phyloP scores from a whole-genome alignment of 352 stramenopile species.

The Globisporangium spiculum region DNA sequence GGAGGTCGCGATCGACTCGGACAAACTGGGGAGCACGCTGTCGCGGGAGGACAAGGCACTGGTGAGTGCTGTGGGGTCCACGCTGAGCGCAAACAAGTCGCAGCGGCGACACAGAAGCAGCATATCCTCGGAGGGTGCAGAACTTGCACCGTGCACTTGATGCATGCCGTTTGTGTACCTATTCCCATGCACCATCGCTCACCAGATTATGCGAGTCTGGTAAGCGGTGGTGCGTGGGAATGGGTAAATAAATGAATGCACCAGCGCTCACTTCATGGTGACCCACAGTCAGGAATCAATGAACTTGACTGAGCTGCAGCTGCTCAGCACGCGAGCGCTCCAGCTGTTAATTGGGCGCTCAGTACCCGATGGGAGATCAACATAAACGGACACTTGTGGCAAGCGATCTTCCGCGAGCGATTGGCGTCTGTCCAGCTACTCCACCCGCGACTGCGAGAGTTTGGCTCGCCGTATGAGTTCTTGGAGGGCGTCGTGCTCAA shows the following conservation, averaged over 20 bases:
- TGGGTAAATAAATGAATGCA: too few relatives aligned
- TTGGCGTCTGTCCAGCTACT: background rate
- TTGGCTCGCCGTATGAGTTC: background rate
- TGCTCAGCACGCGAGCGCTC: background rate
- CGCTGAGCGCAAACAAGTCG: background rate
- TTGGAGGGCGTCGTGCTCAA: background rate
- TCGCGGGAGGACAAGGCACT: slow-evolving; percentile 3
- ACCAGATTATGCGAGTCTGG: background rate
- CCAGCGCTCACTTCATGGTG: background rate
- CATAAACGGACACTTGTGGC: background rate
- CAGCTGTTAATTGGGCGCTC: background rate
- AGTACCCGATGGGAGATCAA: background rate
- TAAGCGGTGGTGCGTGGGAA: too few relatives aligned
- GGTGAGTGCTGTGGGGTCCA: slow-evolving; percentile 7
- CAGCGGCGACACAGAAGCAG: background rate
- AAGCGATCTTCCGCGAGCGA: background rate
- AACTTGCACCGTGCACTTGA: background rate
- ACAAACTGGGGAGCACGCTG: background rate
- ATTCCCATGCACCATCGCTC: background rate
- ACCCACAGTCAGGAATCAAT: background rate
- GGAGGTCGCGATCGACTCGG: slow-evolving; percentile 4
- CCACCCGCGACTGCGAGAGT: background rate
- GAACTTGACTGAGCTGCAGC: too few relatives aligned
- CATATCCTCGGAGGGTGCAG: too few relatives aligned
- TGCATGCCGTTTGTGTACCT: background rate